Evolutionary conservation across 345 rosid species (phyloP), one percentile per base, ranked within the genome.

Genomic region (Linum lewisii): DNA sequence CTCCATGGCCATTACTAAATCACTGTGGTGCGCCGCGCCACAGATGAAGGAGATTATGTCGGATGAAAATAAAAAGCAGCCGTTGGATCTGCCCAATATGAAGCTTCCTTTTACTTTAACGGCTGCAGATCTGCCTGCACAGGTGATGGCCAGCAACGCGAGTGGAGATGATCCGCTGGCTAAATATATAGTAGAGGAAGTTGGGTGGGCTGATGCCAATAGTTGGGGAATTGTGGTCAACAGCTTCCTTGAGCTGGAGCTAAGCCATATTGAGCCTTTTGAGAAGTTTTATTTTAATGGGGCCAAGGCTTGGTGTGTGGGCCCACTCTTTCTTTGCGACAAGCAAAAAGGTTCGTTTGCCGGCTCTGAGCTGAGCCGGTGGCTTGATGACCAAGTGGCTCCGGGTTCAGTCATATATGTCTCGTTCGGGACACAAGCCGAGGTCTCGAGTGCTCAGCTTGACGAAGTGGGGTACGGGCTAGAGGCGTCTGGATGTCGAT

Each of bases 271-370:
- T 15, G 15, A 50, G 10, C 45, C 60, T 54, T 55, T 69, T 14
- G 74, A 74, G 24, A 47, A 63, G 2, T 74, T 66, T 20, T 69
- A 73, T 38, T 14, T 1, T 1, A 37, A 25, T 11, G 62, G 66
- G 29, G 69, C 71, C 8, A 74, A 59, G 45, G 71, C 69, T 54
- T 59, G 69, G 74, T 63, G 68, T 11, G 3, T 66, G 42, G 69
- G 74, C 11, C 71, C 69, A 1, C 50, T 66, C 1, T 56, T 54
- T 45, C 21, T 74, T 24, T 74, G 60, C 21, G 21, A 54, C n/a
- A n/a, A n/a, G n/a, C n/a, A n/a, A n/a, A n/a, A n/a, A n/a, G n/a
- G n/a, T n/a, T n/a, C n/a, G n/a, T n/a, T n/a, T n/a, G n/a, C n/a
- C n/a, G n/a, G n/a, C n/a, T n/a, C n/a, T 7, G 13, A 21, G 24